Evolutionary conservation across 2,329 filamentous ascomycete species (phyloP).

Genomic region (Fusarium armeniacum): DNA sequence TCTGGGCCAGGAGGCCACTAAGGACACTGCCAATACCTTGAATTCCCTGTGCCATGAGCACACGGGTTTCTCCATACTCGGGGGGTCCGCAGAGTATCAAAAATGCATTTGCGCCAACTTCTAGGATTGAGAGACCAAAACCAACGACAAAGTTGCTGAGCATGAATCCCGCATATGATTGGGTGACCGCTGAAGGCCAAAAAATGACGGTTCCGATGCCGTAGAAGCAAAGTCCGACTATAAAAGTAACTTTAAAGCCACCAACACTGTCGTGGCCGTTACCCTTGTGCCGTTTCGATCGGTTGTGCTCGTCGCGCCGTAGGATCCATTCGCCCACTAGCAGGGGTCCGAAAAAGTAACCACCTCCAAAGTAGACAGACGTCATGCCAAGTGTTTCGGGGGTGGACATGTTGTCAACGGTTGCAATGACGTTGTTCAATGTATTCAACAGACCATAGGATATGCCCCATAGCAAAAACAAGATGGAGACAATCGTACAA

Average conservation of each 20-base stretch:
- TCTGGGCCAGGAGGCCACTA: conserved; percentile 78
- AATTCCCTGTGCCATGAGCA: conserved; percentile 81
- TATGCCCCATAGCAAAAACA: conserved; percentile 92
- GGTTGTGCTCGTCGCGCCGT: conserved; percentile 73
- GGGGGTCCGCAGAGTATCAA: conserved; percentile 78
- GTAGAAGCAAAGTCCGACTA: conserved; percentile 81
- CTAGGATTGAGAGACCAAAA: conserved; percentile 80
- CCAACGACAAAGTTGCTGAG: conserved; percentile 81
- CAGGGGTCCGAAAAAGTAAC: conserved; percentile 78
- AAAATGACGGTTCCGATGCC: conserved; percentile 85
- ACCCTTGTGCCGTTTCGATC: conserved; percentile 58
- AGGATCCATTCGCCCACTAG: conserved; percentile 79
- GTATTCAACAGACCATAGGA: conserved; percentile 89
- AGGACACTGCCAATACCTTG: conserved; percentile 82
- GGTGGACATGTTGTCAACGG: conserved; percentile 71
- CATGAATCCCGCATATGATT: conserved; percentile 83
- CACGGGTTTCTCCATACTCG: conserved; percentile 78
- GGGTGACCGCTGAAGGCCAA: conserved; percentile 83
- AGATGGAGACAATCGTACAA: conserved; percentile 79
- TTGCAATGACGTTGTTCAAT: conserved; percentile 78
- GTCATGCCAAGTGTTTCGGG: conserved; percentile 77
- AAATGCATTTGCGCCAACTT: conserved; percentile 86
- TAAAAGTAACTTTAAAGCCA: conserved; percentile 86
- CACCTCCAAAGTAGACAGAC: conserved; percentile 77
- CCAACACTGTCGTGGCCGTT: conserved; percentile 63